Evolutionary conservation across 2,329 filamentous ascomycete genomes (phyloP), one percentile per base, ranked within the genome.

Genomic region (Pseudocercospora ulei): DNA sequence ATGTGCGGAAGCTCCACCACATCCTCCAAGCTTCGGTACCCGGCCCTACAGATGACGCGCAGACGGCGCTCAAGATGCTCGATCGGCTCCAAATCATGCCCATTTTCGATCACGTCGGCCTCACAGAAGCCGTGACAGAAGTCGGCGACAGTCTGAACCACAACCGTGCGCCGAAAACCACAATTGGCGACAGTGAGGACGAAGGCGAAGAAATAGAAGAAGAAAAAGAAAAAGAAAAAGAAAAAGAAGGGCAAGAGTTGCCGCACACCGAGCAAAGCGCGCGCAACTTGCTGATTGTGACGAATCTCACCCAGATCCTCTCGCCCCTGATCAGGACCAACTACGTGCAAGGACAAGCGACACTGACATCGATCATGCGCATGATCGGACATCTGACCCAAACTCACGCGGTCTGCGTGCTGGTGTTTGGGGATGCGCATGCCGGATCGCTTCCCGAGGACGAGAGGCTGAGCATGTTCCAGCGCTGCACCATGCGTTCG

Each of bases 31-130:
- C 23, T 3, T 34, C 51, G n/a, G 42, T 43, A 5, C 12, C 20
- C 8, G 29, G 26, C n/a, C 13, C 29, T 6, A 41, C 35, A 4
- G 16, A 24, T 8, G 39, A 31, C 18, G 38, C 34, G 8, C 27
- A 58, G n/a, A 41, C 55, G 9, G 62, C 64, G 6, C 54, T 58
- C 2, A 48, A 46, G 11, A 39, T 63, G 3, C 57, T 72, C 0
- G 66, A 66, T 16, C 51, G 64, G 1, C 59, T 71, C 3, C 62
- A 60, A 43, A 65, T 72, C 17, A 68, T 69, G 60, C 61, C 68
- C 3, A 64, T 68, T 0, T 72, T 72, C 47, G 68, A 72, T 47
- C 61, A 67, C 24, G 58, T 63, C 5, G 69, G 69, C 0, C 46
- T 71, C 16, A 54, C 58, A 6, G 69, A 72, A 45, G 64, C 64